Base-by-base conservation (phyloP, 225 moss, liverwort and hornwort genomes). In the Neckera pumila region DNA sequence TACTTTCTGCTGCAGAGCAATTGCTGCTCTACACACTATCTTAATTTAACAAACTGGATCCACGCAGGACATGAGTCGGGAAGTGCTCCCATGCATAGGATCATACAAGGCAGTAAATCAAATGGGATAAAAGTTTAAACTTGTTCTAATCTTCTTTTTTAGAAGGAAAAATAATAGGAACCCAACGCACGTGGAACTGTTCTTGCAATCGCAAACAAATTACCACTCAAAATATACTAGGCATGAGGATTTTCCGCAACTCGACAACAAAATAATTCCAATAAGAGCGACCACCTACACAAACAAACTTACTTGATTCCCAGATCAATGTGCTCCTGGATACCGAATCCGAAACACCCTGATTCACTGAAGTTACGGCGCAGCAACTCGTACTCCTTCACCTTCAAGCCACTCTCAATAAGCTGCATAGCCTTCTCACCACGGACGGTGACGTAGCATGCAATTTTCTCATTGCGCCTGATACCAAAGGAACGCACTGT, bases 331-430 rank as follows among this genome's bases (percentile, higher is more conserved):
- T 88, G 88, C 88, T 88, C 88, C 76, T 88, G 88, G 83, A 88
- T 88, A 82, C 88, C 88, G 34, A 88, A 88, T 36, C 88, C 88
- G 51, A 88, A 88, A 57, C 88, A 88, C 34, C 88, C 82, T 34
- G 88, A 82, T 83, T 88, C 88, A 66, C 88, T 88, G 64, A 88
- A 88, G 88, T 88, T 88, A 20, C 88, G 88, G 88, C 88, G 88
- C 54, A 88, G 76, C 83, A 88, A 76, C 65, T 88, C 83, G 88
- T 88, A 88, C 45, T 88, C 82, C 83, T 88, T 88, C 54, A 83
- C 88, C 88, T 88, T 88, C 88, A 88, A 65, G 83, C 88, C 88
- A 57, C 88, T 88, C 88, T 88, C 83, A 6, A 88, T 54, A 45
- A 88, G 88, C 65, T 88, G 83, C 88, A 88, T 83, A 7, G 88